phyloP scores from a whole-genome alignment of 768 basidiomycete genomes.

The Xerocomus potaroensis region DNA sequence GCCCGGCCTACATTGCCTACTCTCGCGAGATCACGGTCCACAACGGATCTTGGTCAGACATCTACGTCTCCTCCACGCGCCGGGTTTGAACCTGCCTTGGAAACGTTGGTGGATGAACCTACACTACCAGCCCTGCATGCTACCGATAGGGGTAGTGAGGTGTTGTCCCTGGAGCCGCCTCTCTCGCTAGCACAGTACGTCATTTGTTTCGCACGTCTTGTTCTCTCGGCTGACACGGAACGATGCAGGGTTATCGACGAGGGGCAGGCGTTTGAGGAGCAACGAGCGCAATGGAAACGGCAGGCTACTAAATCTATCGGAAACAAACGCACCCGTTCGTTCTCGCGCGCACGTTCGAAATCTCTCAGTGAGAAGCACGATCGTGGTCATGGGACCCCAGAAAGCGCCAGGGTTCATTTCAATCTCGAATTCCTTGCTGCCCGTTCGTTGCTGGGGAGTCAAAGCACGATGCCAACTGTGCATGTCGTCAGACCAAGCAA shows the following conservation, averaged over 20 bases:
- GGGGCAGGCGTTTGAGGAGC: constrained; percentile 52
- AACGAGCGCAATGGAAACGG: constrained; percentile 63
- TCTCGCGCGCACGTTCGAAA: constrained; percentile 54
- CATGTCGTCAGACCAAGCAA: constrained; percentile 18
- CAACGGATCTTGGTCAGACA: constrained; percentile 15
- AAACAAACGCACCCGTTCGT: constrained; percentile 56
- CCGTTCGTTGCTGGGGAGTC: constrained; percentile 62
- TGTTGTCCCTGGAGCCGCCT: constrained; percentile 54
- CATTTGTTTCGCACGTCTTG: not conserved
- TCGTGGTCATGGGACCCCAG: constrained; percentile 15
- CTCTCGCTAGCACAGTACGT: constrained; percentile 51
- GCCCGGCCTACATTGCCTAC: not conserved
- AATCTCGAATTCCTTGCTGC: constrained; percentile 60
- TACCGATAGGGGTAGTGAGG: constrained; percentile 38
- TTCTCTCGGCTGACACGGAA: not conserved
- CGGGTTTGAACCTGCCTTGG: constrained; percentile 18
- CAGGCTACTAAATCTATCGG: constrained; percentile 62
- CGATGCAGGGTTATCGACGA: constrained; percentile 60
- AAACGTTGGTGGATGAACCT: constrained; percentile 15
- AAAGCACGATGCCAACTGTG: constrained; percentile 46
- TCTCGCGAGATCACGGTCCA: constrained; percentile 21
- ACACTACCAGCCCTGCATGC: constrained; percentile 1
- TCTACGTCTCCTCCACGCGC: constrained; percentile 5
- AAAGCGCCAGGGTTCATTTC: constrained; percentile 19
- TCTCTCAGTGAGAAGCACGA: constrained; percentile 22